A percentile compares a stretch with the other conserved stretches of the same genome.
Evolutionary conservation across 2,329 filamentous ascomycete genomes (phyloP).

Genomic region (Cryoendolithus antarcticus): DNA sequence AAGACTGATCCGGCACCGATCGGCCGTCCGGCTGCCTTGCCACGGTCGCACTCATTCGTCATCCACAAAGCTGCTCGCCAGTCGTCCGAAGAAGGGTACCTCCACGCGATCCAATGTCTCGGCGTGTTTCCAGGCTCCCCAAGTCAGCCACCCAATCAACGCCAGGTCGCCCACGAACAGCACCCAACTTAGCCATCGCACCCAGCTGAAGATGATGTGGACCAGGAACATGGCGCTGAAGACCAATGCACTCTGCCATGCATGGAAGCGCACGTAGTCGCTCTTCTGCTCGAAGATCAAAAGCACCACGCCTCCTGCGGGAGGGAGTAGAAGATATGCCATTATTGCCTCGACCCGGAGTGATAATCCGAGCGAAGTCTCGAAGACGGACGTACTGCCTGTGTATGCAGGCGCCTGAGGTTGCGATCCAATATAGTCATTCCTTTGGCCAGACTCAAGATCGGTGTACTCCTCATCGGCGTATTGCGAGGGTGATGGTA

Average conservation of each 20-base stretch:
- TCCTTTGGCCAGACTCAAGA: slow-evolving; percentile 16
- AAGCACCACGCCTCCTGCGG: slow-evolving; percentile 71
- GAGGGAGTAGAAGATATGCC: slow-evolving; percentile 76
- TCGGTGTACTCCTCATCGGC: slow-evolving; percentile 18
- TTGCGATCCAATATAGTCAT: slow-evolving; percentile 18
- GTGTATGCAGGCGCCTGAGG: slow-evolving; percentile 8
- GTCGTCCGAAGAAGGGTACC: slow-evolving; percentile 69
- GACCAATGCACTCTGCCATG: slow-evolving; percentile 56
- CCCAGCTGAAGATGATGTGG: slow-evolving; percentile 81
- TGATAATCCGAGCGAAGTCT: slow-evolving; percentile 75
- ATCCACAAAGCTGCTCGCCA: slow-evolving; percentile 83
- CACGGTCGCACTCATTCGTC: slow-evolving; percentile 47
- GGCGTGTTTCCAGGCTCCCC: slow-evolving; percentile 74
- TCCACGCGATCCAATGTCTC: slow-evolving; percentile 60
- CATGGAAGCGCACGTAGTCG: slow-evolving; percentile 95
- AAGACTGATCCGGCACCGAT: no score
- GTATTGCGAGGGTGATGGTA: slow-evolving; percentile 25
- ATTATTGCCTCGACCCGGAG: slow-evolving; percentile 84
- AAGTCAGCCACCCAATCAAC: slow-evolving; percentile 62
- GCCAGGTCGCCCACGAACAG: slow-evolving; percentile 64
- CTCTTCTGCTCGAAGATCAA: slow-evolving; percentile 85
- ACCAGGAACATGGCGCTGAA: slow-evolving; percentile 47
- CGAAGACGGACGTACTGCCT: slow-evolving; percentile 53
- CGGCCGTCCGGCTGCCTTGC: no score
- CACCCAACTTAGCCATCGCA: slow-evolving; percentile 68